Evolutionary conservation across 306 rosid species (phyloP), one percentile per base, ranked within the genome.

Genomic region (apple (Malus domestica)): DNA sequence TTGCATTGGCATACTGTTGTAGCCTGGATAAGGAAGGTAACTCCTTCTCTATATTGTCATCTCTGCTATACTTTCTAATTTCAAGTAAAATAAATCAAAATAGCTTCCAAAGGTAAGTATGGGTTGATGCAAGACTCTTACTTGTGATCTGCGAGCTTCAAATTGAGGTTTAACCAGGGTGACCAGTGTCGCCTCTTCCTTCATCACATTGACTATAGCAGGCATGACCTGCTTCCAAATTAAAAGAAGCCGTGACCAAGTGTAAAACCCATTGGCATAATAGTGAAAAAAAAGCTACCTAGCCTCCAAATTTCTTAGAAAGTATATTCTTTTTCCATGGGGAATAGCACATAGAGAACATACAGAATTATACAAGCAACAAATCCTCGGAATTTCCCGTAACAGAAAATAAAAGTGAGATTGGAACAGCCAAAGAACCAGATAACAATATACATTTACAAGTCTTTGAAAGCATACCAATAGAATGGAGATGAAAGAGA

Each of bases 151-250:
- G 27, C 59, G 91, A 80, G 97, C 96, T 85, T 95, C 97, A 86
- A 92, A 92, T 76, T 95, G 99, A 78, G 97, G 99, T 78, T 94
- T 95, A 72, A 95, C 92, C 85, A 95, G 80, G 57, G 97, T 87
- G 68, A 95, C 87, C 77, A 95, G 84, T 10, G 86, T 80, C n/a
- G 97, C 91, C 67, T 84, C 90, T 83, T 89, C 93, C 83, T 90
- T 89, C 96, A 92, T 95, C 68, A 86, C 88, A 78, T 87, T 87
- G 80, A 95, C 74, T 68, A 92, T 92, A 60, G 97, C 97, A 38
- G 98, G 99, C 97, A 95, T 89, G 83, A 95, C 99, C 99, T 95
- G 80, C 75, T 57, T 81, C 61, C 75, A 57, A 42, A 55, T 4
- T 8, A 54, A 63, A 64, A 4, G 2, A 63, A 12, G 2, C 58